Percentiles rank a stretch among this genome's conserved stretches.
Evolutionary conservation across 495 filamentous ascomycete genomes (phyloP).

Genomic region (Aspergillus haitiensis): DNA sequence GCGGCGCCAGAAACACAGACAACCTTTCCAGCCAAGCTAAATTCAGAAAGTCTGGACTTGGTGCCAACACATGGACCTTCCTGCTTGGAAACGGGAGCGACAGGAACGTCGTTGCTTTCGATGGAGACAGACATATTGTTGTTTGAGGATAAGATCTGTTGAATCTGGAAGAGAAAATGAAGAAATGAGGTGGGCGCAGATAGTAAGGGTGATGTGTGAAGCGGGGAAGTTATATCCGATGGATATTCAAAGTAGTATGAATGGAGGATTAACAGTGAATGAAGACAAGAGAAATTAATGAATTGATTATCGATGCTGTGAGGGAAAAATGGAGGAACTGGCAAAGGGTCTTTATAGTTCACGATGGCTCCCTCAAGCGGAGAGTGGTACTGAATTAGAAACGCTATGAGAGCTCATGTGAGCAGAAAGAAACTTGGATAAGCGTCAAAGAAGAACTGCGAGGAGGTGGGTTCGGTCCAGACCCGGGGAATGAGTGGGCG

Average conservation of each 20-base stretch:
- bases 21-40: constrained; percentile 74
- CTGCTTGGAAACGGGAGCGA: constrained; percentile 23
- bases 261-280: neutral
- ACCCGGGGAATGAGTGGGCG: constrained; percentile 18
- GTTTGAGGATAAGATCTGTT: neutral
- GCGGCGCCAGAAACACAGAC: constrained; percentile 77
- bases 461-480: constrained; percentile 22
- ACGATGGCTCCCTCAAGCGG: constrained; percentile 13
- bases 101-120: constrained; percentile 35
- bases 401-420: constrained; percentile 20
- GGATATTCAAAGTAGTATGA: neutral
- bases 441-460: constrained; percentile 13
- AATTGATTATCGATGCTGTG: neutral
- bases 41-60: constrained; percentile 65
- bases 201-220: no score
- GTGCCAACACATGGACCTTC: constrained; percentile 36
- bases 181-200: neutral
- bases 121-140: constrained; percentile 43
- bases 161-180: neutral
- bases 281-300: constrained; percentile 11
- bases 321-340: neutral
- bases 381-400: constrained; percentile 4
- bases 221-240: neutral
- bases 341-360: constrained; percentile 21
- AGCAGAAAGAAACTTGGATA: constrained; percentile 14